These are phyloP conservation scores for Blyttiomyces sp. DNA, from an alignment of 371 early-diverging fungal species.

Conservation along the genomic window DNA sequence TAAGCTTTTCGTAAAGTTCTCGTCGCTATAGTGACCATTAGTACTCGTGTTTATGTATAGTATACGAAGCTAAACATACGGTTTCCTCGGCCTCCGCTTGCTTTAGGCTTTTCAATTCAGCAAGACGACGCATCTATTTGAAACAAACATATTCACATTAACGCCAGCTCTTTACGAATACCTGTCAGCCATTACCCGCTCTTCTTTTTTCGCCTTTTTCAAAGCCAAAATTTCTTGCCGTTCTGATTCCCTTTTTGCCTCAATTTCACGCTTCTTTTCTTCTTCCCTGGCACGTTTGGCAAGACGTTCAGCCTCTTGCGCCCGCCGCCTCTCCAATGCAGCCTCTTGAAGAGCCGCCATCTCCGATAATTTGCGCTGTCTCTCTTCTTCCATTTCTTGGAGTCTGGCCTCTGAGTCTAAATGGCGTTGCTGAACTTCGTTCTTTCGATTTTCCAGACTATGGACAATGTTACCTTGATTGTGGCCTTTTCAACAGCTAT, in stretches of 20 bases:
- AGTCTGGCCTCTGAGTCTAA: constrained; percentile 20
- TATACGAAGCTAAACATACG: constrained; percentile 1
- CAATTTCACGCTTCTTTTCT: constrained; percentile 18
- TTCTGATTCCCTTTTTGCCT: constrained; percentile 20
- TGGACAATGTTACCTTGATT: too few species aligned
- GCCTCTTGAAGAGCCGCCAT: constrained; percentile 26
- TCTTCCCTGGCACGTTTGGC: constrained; percentile 20
- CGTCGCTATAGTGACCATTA: constrained; percentile 7
- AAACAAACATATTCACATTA: not conserved
- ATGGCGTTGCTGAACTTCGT: constrained; percentile 28
- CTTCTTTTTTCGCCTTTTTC: constrained; percentile 16
- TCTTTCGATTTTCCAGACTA: constrained; percentile 22
- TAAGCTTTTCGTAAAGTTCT: constrained; percentile 19
- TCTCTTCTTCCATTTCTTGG: constrained; percentile 27
- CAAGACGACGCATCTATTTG: constrained; percentile 5
- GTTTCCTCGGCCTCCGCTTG: constrained; percentile 10
- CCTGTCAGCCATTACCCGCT: too few species aligned
- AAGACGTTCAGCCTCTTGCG: constrained; percentile 21
- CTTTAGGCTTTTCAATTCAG: constrained; percentile 13
- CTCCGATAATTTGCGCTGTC: constrained; percentile 17
- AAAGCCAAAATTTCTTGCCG: constrained; percentile 3
- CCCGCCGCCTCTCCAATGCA: constrained; percentile 15
- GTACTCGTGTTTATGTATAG: not conserved
- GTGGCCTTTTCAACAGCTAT: not conserved
- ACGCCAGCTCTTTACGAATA: not conserved